These are phyloP conservation scores for Metschnikowia sp. DNA, from an alignment of 805 yeast genomes.

Conservation along the genomic window DNA sequence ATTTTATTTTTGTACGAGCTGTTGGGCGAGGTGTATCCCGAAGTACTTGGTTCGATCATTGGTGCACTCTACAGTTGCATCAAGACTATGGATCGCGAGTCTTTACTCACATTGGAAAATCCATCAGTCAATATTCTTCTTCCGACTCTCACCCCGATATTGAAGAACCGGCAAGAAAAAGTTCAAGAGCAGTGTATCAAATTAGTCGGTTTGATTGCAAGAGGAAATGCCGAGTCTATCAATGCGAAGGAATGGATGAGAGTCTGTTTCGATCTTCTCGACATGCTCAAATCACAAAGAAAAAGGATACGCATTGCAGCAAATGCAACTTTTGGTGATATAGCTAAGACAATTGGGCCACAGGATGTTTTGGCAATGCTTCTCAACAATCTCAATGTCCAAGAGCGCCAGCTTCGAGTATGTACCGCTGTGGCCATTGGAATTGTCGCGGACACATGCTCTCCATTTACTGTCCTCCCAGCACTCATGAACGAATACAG, in stretches of 20 bases:
- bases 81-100: conserved; percentile 52
- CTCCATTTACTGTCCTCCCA: conserved; percentile 90
- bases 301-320: conserved; percentile 80
- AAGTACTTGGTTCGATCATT: conserved; percentile 82
- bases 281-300: conserved; percentile 77
- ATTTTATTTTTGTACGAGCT: conserved; percentile 82
- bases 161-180: conserved; percentile 83
- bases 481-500: conserved; percentile 94
- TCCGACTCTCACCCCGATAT: conserved; percentile 87
- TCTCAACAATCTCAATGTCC: conserved; percentile 80
- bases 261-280: conserved; percentile 84
- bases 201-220: conserved; percentile 80
- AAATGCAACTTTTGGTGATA: conserved; percentile 84
- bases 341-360: conserved; percentile 93
- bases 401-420: conserved; percentile 93
- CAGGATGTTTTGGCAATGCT: conserved; percentile 86
- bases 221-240: conserved; percentile 72
- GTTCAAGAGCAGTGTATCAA: conserved; percentile 83
- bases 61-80: conserved; percentile 67
- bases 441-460: conserved; percentile 89
- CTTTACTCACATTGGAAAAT: conserved; percentile 46
- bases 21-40: conserved; percentile 92
- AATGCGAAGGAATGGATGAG: conserved; percentile 98
- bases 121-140: conserved; percentile 82
- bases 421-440: conserved; percentile 98